Conservation (phyloP, 495 filamentous ascomycete genomes). For the Penicillium ochrochloron region DNA sequence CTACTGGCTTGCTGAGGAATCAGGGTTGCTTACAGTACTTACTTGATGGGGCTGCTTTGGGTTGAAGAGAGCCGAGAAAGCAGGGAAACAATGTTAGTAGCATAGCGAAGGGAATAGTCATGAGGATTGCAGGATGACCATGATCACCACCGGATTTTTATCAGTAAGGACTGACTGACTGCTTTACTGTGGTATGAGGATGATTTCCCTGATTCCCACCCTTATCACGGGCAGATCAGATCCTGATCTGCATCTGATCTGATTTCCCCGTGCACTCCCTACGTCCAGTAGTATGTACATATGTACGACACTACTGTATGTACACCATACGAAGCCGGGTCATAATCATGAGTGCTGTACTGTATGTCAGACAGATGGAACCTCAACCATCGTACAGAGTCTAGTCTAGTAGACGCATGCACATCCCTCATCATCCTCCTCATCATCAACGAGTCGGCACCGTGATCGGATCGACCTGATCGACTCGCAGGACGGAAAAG, state of each 20-base stretch:
- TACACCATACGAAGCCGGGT: neutral
- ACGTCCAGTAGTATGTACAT: neutral
- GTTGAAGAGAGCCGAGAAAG: neutral
- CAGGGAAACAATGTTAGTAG: neutral
- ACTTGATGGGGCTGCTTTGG: neutral
- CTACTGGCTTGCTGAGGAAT: neutral
- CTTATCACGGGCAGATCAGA: neutral
- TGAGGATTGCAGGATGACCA: neutral
- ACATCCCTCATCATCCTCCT: neutral
- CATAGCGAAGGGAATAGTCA: neutral
- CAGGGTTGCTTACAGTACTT: neutral
- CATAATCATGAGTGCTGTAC: neutral
- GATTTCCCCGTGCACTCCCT: constrained; percentile 5
- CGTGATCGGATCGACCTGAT: constrained; percentile 10
- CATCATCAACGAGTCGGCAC: neutral
- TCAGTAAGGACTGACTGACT: neutral
- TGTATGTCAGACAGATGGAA: neutral
- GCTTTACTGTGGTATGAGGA: neutral
- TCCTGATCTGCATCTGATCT: constrained; percentile 12
- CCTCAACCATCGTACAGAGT: neutral
- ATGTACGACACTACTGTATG: neutral
- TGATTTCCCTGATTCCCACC: neutral
- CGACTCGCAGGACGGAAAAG: constrained; percentile 9
- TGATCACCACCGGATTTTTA: neutral
- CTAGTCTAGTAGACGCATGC: neutral